Evolutionary conservation across 352 stramenopile genomes (phyloP).

Genomic region (Globisporangium barbulae): DNA sequence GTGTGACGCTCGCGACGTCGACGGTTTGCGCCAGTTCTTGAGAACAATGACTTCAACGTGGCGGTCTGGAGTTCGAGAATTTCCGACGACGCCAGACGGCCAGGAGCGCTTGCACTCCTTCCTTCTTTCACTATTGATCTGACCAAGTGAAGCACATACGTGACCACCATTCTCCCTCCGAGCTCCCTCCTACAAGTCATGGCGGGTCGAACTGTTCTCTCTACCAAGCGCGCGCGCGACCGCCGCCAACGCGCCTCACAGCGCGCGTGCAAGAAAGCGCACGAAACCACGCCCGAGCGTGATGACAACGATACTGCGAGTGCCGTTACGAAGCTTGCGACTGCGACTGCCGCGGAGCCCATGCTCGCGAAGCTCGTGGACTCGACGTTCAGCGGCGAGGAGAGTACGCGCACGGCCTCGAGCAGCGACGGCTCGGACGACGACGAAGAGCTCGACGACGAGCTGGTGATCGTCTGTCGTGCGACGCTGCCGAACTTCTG

Average conservation of each 20-base stretch:
- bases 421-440: slow-evolving; percentile 9
- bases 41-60: slow-evolving; percentile 8
- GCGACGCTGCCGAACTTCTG: slow-evolving; percentile 60
- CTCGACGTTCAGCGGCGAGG: slow-evolving; percentile 6
- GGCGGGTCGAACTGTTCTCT: slow-evolving; percentile 56
- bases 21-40: neutral
- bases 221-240: slow-evolving; percentile 55
- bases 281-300: slow-evolving; percentile 26
- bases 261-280: slow-evolving; percentile 24
- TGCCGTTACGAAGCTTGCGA: neutral
- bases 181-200: slow-evolving; percentile 22
- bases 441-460: slow-evolving; percentile 36
- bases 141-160: neutral
- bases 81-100: neutral
- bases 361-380: slow-evolving; percentile 15
- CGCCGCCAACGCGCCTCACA: slow-evolving; percentile 50
- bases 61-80: slow-evolving; percentile 6
- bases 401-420: neutral
- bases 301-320: neutral
- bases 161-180: neutral
- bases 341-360: slow-evolving; percentile 1
- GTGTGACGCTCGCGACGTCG: slow-evolving; percentile 8
- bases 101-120: neutral
- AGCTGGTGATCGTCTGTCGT: slow-evolving; percentile 65
- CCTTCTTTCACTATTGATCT: slow-evolving; percentile 5